A percentile compares a stretch with the other conserved stretches of the same genome.
phyloP scores from a whole-genome alignment of 108 stramenopile genomes.

The Heterococcus sp. region DNA sequence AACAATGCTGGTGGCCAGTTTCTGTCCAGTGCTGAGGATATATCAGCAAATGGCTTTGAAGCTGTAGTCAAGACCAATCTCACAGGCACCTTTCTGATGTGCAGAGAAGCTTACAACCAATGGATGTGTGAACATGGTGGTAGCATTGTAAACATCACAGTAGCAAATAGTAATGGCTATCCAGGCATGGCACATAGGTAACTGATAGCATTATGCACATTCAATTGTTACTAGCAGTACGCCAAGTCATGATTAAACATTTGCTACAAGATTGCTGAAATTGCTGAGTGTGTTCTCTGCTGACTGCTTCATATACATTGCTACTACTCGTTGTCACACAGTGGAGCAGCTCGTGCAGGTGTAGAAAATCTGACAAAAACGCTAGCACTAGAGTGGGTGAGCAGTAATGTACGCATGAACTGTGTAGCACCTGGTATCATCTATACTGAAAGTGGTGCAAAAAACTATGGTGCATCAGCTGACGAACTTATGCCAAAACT shows the following conservation, averaged over 20 bases:
- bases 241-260: too few species aligned
- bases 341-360: constrained; percentile 71
- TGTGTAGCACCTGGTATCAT: constrained; percentile 81
- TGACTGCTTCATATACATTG: background rate
- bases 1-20: constrained; percentile 76
- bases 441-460: constrained; percentile 73
- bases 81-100: constrained; percentile 72
- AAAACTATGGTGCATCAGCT: constrained; percentile 72
- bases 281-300: too few species aligned
- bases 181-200: constrained; percentile 70
- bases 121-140: constrained; percentile 76
- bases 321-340: background rate
- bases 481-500: constrained; percentile 54
- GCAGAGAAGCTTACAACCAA: constrained; percentile 68
- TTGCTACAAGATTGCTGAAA: too few species aligned
- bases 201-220: background rate
- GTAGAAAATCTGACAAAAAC: constrained; percentile 82
- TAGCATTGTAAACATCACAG: constrained; percentile 76
- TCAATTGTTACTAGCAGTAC: background rate
- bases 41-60: constrained; percentile 6
- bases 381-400: constrained; percentile 78
- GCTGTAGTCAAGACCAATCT: constrained; percentile 27
- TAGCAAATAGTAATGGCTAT: constrained; percentile 79
- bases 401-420: constrained; percentile 70
- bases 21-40: constrained; percentile 6